These are phyloP conservation scores for Cephaloascus albidus DNA, from an alignment of 805 yeast species.

Conservation along the genomic window DNA sequence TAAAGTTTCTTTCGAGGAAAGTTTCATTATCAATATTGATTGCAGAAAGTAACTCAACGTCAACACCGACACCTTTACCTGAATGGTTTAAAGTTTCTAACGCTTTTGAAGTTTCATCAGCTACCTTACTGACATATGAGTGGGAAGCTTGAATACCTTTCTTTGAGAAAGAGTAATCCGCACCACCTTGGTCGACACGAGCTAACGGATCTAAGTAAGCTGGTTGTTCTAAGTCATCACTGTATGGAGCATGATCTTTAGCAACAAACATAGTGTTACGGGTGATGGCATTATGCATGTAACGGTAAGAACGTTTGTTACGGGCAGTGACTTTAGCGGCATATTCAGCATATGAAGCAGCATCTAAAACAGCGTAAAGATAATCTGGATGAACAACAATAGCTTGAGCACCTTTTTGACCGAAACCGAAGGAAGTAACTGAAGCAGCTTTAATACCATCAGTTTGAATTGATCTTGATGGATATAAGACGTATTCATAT, in stretches of 20 bases:
- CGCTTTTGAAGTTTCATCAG: constrained; percentile 56
- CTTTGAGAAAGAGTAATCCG: constrained; percentile 36
- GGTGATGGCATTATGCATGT: constrained; percentile 91
- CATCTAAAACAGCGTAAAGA: constrained; percentile 75
- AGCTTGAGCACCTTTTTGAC: constrained; percentile 99
- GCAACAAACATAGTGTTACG: constrained; percentile 86
- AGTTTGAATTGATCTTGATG: constrained; percentile 87
- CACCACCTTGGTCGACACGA: constrained; percentile 44
- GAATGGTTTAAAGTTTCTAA: constrained; percentile 47
- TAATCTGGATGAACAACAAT: constrained; percentile 88
- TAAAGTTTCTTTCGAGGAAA: constrained; percentile 88
- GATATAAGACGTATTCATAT: constrained; percentile 84
- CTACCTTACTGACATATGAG: constrained; percentile 33
- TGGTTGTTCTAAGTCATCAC: constrained; percentile 75
- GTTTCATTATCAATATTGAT: constrained; percentile 84
- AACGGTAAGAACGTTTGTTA: constrained; percentile 84
- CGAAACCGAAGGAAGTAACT: constrained; percentile 96
- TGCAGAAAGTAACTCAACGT: constrained; percentile 80
- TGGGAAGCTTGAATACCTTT: constrained; percentile 39
- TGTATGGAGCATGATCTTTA: constrained; percentile 89
- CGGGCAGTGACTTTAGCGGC: constrained; percentile 63
- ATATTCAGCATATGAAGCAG: constrained; percentile 63
- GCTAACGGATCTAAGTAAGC: constrained; percentile 97
- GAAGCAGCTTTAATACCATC: constrained; percentile 97
- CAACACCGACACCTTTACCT: constrained; percentile 84